These are phyloP conservation scores for Exophiala spinifera DNA, from an alignment of 2,329 filamentous ascomycete genomes.

Conservation along the genomic window DNA sequence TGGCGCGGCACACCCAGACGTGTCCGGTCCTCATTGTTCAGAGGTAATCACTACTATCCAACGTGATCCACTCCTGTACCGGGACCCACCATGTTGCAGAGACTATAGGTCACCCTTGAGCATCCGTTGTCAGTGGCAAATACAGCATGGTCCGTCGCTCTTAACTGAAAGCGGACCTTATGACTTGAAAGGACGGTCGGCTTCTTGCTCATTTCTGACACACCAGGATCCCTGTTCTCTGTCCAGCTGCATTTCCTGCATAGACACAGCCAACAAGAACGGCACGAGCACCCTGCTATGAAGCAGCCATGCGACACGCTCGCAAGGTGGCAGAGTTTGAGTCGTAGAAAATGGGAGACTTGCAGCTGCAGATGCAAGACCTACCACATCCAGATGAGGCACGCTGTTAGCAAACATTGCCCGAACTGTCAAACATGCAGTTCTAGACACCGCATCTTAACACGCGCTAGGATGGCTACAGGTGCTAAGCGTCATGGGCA, in stretches of 20 bases:
- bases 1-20: too few relatives aligned
- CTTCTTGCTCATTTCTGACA: too few relatives aligned
- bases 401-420: not conserved
- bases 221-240: not conserved
- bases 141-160: too few relatives aligned
- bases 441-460: not conserved
- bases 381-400: not conserved
- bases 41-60: too few relatives aligned
- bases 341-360: slow-evolving; percentile 11
- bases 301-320: not conserved
- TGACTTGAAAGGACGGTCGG: too few relatives aligned
- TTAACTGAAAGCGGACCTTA: too few relatives aligned
- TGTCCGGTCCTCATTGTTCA: too few relatives aligned
- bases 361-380: not conserved
- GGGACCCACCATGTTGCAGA: too few relatives aligned
- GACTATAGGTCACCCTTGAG: too few relatives aligned
- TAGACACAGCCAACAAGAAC: not conserved
- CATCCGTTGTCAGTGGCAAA: too few relatives aligned
- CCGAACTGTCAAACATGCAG: not conserved
- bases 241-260: not conserved
- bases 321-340: slow-evolving; percentile 16
- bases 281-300: too few relatives aligned
- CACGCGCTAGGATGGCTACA: not conserved
- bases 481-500: not conserved
- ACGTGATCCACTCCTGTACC: too few relatives aligned